Percentiles rank a stretch among this genome's conserved stretches.
Conservation (phyloP, 768 basidiomycete species). For the Termitomyces sp. region DNA sequence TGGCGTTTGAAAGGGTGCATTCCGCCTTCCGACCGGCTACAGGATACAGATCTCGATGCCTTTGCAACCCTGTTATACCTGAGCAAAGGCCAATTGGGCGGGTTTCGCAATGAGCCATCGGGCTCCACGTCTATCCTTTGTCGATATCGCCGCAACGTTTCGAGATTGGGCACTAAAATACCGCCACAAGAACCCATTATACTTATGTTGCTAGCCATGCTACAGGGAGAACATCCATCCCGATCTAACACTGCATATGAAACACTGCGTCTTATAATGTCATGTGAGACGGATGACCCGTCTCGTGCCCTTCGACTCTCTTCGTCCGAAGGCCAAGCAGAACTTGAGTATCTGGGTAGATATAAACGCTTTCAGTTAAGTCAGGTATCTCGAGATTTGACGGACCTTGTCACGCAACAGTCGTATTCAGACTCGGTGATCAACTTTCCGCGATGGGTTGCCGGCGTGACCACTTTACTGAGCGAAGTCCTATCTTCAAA, state of each 20-base stretch:
- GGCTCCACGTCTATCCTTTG: slow-evolving; percentile 35
- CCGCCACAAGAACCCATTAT: slow-evolving; percentile 42
- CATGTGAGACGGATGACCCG: slow-evolving; percentile 30
- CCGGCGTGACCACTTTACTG: slow-evolving; percentile 49
- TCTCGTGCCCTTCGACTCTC: slow-evolving; percentile 20
- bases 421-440: slow-evolving; percentile 31
- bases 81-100: slow-evolving; percentile 56
- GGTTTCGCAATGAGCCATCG: slow-evolving; percentile 51
- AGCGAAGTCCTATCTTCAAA: slow-evolving; percentile 48
- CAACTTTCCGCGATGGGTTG: slow-evolving; percentile 63
- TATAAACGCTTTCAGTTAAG: slow-evolving; percentile 33
- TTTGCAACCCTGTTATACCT: slow-evolving; percentile 62
- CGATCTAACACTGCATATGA: slow-evolving; percentile 56
- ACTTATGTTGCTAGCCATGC: slow-evolving; percentile 49
- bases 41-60: slow-evolving; percentile 64
- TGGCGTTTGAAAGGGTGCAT: slow-evolving; percentile 84
- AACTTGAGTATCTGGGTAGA: slow-evolving; percentile 44
- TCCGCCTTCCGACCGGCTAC: slow-evolving; percentile 47
- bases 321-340: slow-evolving; percentile 33
- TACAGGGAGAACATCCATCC: slow-evolving; percentile 44
- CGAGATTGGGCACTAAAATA: slow-evolving; percentile 21
- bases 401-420: slow-evolving; percentile 29
- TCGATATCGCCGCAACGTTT: slow-evolving; percentile 27
- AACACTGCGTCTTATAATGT: slow-evolving; percentile 57
- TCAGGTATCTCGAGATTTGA: slow-evolving; percentile 30